A percentile compares a stretch with the other conserved stretches of the same genome.
These are phyloP conservation scores for Colletotrichum kahawae DNA, from an alignment of 2,329 filamentous ascomycete species.

Conservation along the genomic window DNA sequence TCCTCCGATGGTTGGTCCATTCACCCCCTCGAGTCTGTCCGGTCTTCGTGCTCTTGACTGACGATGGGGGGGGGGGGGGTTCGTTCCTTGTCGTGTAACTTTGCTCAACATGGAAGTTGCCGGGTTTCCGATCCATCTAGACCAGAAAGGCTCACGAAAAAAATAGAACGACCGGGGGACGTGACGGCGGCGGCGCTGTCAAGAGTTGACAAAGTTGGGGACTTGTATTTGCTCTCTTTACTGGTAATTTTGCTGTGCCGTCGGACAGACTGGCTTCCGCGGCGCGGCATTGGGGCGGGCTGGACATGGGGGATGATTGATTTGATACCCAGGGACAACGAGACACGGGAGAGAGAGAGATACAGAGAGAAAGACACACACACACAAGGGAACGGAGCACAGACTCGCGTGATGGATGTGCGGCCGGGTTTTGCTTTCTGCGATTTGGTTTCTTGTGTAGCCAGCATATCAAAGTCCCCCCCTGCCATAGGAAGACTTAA, in stretches of 20 bases:
- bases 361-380: not conserved
- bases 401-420: not conserved
- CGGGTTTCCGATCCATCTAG: not conserved
- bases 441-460: not conserved
- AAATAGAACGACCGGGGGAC: not conserved
- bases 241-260: not conserved
- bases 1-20: not conserved
- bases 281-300: not conserved
- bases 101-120: not conserved
- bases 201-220: not conserved
- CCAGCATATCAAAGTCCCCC: not conserved
- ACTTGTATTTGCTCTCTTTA: not conserved
- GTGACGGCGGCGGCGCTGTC: not conserved
- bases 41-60: not conserved
- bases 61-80: not conserved
- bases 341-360: not conserved
- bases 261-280: not conserved
- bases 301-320: not conserved
- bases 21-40: not conserved
- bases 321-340: not conserved
- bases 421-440: not conserved
- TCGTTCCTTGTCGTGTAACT: not conserved
- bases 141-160: not conserved
- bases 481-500: not conserved
- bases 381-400: not conserved